phyloP scores from a whole-genome alignment of 2,329 filamentous ascomycete species.

The Verticillium zaregamsianum region DNA sequence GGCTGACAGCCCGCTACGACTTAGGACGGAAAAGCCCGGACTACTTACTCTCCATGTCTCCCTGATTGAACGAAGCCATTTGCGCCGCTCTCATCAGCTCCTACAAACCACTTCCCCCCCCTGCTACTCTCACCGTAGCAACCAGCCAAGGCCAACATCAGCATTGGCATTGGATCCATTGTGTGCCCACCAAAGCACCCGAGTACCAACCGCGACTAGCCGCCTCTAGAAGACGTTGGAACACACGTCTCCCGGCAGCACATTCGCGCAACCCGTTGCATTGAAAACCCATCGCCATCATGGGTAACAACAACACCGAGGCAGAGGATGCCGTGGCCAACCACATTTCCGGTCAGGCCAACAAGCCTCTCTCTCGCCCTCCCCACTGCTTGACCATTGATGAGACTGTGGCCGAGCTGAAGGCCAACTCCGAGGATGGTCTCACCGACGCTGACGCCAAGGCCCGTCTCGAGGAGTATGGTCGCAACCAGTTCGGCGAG shows the following conservation, averaged over 20 bases:
- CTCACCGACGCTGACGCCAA: constrained; percentile 51
- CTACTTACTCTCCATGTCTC: background rate
- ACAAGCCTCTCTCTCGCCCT: constrained; percentile 51
- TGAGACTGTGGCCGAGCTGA: constrained; percentile 49
- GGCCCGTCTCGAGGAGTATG: constrained; percentile 50
- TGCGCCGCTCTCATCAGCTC: background rate
- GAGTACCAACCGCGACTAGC: background rate
- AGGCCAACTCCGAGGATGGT: constrained; percentile 52
- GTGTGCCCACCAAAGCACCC: background rate
- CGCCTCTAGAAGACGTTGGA: constrained; percentile 1
- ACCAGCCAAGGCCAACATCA: background rate
- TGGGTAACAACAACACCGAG: constrained; percentile 17
- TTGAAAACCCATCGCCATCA: constrained; percentile 7
- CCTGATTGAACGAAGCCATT: background rate
- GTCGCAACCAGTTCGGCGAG: constrained; percentile 60
- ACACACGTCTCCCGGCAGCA: constrained; percentile 1
- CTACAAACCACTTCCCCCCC: background rate
- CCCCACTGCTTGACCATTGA: constrained; percentile 58
- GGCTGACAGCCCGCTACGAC: constrained; percentile 2
- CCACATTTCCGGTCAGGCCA: constrained; percentile 37
- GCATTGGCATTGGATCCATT: background rate
- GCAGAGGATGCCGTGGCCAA: constrained; percentile 16
- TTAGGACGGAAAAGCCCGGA: background rate
- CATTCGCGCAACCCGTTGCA: background rate
- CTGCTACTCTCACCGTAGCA: constrained; percentile 1